These are phyloP conservation scores for Daldinia vernicosa DNA, from an alignment of 495 filamentous ascomycete species.

Conservation along the genomic window DNA sequence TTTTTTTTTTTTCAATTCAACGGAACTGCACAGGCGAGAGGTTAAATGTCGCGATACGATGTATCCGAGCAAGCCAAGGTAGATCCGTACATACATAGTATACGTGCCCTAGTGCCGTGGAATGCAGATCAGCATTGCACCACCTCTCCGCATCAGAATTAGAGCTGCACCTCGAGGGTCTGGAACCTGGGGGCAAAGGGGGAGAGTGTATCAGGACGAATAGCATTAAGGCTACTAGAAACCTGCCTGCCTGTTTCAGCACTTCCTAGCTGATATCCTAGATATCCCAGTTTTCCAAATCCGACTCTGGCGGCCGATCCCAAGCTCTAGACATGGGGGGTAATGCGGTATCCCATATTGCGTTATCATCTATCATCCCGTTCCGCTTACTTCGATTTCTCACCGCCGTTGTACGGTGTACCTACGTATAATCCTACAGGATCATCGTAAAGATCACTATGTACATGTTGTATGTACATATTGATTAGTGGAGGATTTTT, in stretches of 20 bases:
- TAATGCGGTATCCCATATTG: slow-evolving; percentile 39
- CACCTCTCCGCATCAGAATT: slow-evolving; percentile 36
- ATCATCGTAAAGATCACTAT: slow-evolving; percentile 28
- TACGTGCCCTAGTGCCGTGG: slow-evolving; percentile 21
- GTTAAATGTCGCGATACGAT: slow-evolving; percentile 18
- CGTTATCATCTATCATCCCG: slow-evolving; percentile 42
- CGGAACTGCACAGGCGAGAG: not conserved
- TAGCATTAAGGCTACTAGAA: slow-evolving; percentile 33
- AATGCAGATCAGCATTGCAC: slow-evolving; percentile 39
- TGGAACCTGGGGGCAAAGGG: slow-evolving; percentile 30
- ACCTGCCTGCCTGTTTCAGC: slow-evolving; percentile 42
- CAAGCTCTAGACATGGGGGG: slow-evolving; percentile 41
- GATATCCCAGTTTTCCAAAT: slow-evolving; percentile 29
- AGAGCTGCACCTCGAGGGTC: slow-evolving; percentile 27
- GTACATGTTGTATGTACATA: slow-evolving; percentile 5
- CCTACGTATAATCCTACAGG: slow-evolving; percentile 35
- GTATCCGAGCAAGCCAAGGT: slow-evolving; percentile 26
- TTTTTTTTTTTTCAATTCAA: not conserved
- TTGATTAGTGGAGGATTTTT: slow-evolving; percentile 33
- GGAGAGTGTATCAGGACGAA: slow-evolving; percentile 23
- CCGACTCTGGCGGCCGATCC: slow-evolving; percentile 38
- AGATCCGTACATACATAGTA: slow-evolving; percentile 5
- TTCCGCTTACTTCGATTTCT: slow-evolving; percentile 36
- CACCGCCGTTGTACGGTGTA: slow-evolving; percentile 34
- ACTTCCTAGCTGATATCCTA: slow-evolving; percentile 28